phyloP scores from a whole-genome alignment of 2,329 filamentous ascomycete species.

The Colletotrichum agaves region DNA sequence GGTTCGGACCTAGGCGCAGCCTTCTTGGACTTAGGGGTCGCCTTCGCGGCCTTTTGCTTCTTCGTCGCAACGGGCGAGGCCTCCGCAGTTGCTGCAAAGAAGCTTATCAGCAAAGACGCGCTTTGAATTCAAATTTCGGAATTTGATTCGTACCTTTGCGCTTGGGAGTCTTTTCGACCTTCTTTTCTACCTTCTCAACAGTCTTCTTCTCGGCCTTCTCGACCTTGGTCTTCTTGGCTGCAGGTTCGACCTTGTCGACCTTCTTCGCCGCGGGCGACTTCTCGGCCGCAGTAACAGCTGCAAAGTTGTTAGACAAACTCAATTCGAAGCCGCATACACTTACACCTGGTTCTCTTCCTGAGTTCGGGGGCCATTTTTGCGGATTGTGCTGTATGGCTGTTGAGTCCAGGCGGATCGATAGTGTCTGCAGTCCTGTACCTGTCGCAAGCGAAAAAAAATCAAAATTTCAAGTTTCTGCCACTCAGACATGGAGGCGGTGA shows the following conservation, averaged over 20 bases:
- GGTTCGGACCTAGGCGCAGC: conserved; percentile 47
- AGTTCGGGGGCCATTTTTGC: conserved; percentile 58
- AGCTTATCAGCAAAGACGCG: conserved; percentile 40
- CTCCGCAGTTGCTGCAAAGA: conserved; percentile 53
- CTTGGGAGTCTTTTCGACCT: conserved; percentile 42
- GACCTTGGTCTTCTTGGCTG: conserved; percentile 28
- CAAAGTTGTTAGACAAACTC: conserved; percentile 16
- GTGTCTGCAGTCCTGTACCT: conserved; percentile 12
- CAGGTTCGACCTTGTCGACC: conserved; percentile 32
- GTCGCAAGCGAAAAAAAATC: conserved; percentile 42
- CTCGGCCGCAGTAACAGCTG: conserved; percentile 45
- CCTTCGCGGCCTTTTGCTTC: conserved; percentile 58
- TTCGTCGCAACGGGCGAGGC: conserved; percentile 56
- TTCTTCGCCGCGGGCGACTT: conserved; percentile 44
- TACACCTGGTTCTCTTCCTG: conserved; percentile 50
- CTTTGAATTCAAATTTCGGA: not conserved
- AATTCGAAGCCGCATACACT: not conserved
- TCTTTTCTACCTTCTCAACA: conserved; percentile 19
- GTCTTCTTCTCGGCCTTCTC: conserved; percentile 45
- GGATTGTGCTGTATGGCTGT: conserved; percentile 24
- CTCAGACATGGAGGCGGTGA: conserved; percentile 31
- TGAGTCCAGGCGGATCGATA: conserved; percentile 20
- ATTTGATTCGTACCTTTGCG: conserved; percentile 49
- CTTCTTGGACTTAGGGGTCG: conserved; percentile 61
- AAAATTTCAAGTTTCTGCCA: conserved; percentile 40